phyloP scores from a whole-genome alignment of 441 rosid species.

The Brassica balearica region DNA sequence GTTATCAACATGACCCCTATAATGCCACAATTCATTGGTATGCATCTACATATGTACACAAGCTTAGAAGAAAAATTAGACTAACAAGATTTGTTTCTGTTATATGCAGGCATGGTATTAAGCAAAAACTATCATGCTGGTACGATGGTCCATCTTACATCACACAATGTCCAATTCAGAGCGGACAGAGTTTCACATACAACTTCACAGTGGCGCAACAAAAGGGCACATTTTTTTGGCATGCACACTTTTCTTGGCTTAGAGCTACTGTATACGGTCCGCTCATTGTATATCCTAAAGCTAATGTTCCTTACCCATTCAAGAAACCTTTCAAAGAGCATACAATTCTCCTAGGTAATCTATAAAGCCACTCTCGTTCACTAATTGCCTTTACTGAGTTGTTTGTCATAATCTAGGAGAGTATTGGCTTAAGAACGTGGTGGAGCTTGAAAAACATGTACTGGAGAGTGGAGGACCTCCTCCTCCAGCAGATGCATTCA shows the following conservation, averaged over 20 bases:
- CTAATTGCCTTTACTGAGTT: slow-evolving; percentile 19
- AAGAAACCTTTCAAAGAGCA: slow-evolving; percentile 70
- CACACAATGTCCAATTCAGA: slow-evolving; percentile 84
- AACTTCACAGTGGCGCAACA: slow-evolving; percentile 74
- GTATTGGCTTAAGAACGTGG: slow-evolving; percentile 75
- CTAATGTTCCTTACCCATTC: slow-evolving; percentile 77
- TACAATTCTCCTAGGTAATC: slow-evolving; percentile 64
- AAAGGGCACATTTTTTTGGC: slow-evolving; percentile 86
- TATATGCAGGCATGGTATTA: slow-evolving; percentile 75
- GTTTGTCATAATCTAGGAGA: slow-evolving; percentile 56
- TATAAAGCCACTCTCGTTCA: neutral
- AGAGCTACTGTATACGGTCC: slow-evolving; percentile 81
- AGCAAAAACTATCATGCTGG: slow-evolving; percentile 87
- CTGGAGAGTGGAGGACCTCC: slow-evolving; percentile 73
- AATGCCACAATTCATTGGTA: slow-evolving; percentile 91
- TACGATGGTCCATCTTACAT: slow-evolving; percentile 87
- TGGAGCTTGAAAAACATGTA: slow-evolving; percentile 65
- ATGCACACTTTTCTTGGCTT: slow-evolving; percentile 94
- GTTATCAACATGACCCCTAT: slow-evolving; percentile 71
- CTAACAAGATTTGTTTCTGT: neutral
- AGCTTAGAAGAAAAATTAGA: neutral
- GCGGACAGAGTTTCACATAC: slow-evolving; percentile 75
- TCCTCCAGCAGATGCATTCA: slow-evolving; percentile 81
- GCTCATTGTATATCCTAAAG: slow-evolving; percentile 70
- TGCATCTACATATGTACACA: neutral